phyloP scores from a whole-genome alignment of 192 early-diverging fungal genomes.

The Rhizophagus clarus region DNA sequence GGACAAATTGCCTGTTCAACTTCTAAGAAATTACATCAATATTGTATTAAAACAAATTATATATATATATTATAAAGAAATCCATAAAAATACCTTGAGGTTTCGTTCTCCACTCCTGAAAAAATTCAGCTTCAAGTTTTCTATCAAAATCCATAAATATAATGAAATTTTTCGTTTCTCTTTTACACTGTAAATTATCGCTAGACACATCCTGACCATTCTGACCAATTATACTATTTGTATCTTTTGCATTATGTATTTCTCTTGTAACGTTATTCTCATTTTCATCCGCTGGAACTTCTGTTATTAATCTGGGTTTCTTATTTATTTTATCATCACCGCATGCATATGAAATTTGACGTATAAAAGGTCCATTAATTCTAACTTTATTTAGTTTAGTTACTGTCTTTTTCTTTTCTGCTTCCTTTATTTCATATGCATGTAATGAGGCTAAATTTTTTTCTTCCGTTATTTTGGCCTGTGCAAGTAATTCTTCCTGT shows the following conservation, averaged over 20 bases:
- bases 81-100: conserved; percentile 5
- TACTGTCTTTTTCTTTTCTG: conserved; percentile 46
- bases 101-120: conserved; percentile 15
- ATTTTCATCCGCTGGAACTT: conserved; percentile 29
- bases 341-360: conserved; percentile 53
- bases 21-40: conserved; percentile 27
- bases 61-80: background rate
- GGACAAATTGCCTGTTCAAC: conserved; percentile 50
- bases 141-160: conserved; percentile 8
- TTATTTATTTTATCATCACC: conserved; percentile 41
- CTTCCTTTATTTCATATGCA: conserved; percentile 54
- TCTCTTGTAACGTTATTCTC: conserved; percentile 11
- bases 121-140: background rate
- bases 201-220: background rate
- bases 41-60: background rate
- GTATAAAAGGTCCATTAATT: conserved; percentile 44
- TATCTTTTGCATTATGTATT: background rate
- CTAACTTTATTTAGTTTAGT: conserved; percentile 42
- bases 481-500: conserved; percentile 55
- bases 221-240: background rate
- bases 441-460: conserved; percentile 51
- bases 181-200: background rate
- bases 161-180: background rate
- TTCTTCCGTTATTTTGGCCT: conserved; percentile 56
- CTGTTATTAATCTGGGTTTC: conserved; percentile 36